These are phyloP conservation scores for Phoma herbarum DNA, from an alignment of 2,329 filamentous ascomycete genomes.

Conservation along the genomic window DNA sequence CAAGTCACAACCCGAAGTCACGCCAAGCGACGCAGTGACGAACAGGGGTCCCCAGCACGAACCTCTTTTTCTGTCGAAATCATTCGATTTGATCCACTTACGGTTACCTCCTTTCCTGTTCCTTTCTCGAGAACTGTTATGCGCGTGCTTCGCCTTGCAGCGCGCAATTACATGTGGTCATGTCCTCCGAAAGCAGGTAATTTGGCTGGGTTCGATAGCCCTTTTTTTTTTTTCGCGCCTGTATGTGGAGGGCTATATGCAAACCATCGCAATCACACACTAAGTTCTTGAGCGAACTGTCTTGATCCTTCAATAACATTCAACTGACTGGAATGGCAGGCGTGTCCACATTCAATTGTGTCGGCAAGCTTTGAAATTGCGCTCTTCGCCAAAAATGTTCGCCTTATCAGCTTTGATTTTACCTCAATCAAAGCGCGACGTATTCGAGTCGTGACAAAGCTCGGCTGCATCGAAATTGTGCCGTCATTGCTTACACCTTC, in stretches of 20 bases:
- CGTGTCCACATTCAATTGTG: slow-evolving; percentile 6
- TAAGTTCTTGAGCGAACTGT: slow-evolving; percentile 27
- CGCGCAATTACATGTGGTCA: slow-evolving; percentile 16
- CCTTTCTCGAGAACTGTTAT: slow-evolving; percentile 19
- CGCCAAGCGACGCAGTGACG: slow-evolving; percentile 44
- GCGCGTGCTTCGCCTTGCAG: slow-evolving; percentile 28
- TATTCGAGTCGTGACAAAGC: slow-evolving; percentile 14
- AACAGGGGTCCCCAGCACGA: slow-evolving; percentile 31
- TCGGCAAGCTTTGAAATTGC: slow-evolving; percentile 7
- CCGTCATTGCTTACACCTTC: slow-evolving; percentile 11
- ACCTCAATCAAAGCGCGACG: slow-evolving; percentile 20
- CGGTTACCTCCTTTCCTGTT: slow-evolving; percentile 32
- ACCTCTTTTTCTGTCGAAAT: slow-evolving; percentile 28
- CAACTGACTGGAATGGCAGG: slow-evolving; percentile 13
- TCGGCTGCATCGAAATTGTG: slow-evolving; percentile 6
- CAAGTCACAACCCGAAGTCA: slow-evolving; percentile 37
- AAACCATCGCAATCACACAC: slow-evolving; percentile 32
- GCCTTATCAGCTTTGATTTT: slow-evolving; percentile 10
- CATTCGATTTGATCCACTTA: slow-evolving; percentile 30
- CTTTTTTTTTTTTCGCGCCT: slow-evolving; percentile 9
- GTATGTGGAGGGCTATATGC: slow-evolving; percentile 9
- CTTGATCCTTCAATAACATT: slow-evolving; percentile 20
- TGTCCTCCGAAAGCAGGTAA: slow-evolving; percentile 25
- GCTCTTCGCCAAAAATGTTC: slow-evolving; percentile 4
- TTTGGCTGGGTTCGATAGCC: slow-evolving; percentile 21